Percentiles rank a stretch among this genome's conserved stretches.
Conservation (phyloP, 73 alveolate species). For the Breviolum minutum region DNA sequence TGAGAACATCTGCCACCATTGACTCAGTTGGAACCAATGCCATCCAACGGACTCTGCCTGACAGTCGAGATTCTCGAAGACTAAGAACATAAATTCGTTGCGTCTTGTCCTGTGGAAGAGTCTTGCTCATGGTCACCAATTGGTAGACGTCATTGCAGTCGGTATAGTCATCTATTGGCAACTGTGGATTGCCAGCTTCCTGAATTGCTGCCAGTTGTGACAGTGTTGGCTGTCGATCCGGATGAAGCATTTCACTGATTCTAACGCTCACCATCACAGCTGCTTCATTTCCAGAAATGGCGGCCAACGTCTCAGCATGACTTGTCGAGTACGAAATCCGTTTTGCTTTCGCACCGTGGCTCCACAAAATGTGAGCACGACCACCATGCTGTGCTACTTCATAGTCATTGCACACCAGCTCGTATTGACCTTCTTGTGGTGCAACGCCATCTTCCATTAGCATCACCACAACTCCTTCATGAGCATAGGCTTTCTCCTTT, state of each 20-base stretch:
- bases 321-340: background rate
- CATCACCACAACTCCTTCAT: conserved; percentile 8
- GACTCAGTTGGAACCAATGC: background rate
- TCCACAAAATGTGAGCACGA: background rate
- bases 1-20: background rate
- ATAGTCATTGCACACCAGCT: background rate
- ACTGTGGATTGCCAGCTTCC: background rate
- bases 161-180: background rate
- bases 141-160: conserved; percentile 32
- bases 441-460: background rate
- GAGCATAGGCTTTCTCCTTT: conserved; percentile 5
- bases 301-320: conserved; percentile 27
- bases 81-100: conserved; percentile 15
- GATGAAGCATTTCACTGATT: background rate
- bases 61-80: background rate
- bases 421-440: background rate
- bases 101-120: background rate
- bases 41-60: background rate
- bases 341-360: conserved; percentile 13
- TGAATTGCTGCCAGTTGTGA: background rate
- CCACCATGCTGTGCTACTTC: background rate
- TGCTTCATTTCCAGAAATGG: background rate
- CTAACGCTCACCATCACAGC: background rate
- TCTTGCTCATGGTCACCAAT: background rate
- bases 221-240: background rate